These are phyloP conservation scores for Elongisporangium undulatum DNA, from an alignment of 352 stramenopile species.

Conservation along the genomic window DNA sequence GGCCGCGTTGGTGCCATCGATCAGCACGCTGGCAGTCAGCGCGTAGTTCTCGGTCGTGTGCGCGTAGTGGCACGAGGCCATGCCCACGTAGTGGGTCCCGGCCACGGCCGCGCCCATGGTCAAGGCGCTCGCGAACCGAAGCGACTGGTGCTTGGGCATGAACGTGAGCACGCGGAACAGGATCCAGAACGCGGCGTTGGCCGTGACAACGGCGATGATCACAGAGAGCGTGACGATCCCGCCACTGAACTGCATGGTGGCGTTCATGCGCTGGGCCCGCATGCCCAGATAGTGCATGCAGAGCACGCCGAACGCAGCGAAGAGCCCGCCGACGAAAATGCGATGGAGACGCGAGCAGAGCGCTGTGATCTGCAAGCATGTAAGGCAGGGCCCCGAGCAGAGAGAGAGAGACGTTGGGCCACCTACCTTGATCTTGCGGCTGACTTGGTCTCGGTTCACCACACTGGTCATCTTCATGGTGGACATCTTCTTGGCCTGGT, in stretches of 20 bases:
- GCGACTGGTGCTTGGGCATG: conserved; percentile 32
- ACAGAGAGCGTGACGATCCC: conserved; percentile 40
- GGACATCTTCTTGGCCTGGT: conserved; percentile 27
- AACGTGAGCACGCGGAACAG: conserved; percentile 62
- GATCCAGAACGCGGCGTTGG: conserved; percentile 64
- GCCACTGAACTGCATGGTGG: conserved; percentile 26
- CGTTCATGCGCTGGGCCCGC: conserved; percentile 43
- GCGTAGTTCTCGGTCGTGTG: conserved; percentile 26
- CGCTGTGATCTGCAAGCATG: conserved; percentile 48
- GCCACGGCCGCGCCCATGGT: conserved; percentile 60
- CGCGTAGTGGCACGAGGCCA: conserved; percentile 34
- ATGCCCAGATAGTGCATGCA: conserved; percentile 73
- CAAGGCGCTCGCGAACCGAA: conserved; percentile 45
- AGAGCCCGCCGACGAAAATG: conserved; percentile 45
- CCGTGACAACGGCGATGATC: conserved; percentile 47
- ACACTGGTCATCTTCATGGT: conserved; percentile 33
- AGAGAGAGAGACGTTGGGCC: no score
- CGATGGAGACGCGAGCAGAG: conserved; percentile 51
- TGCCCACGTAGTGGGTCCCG: conserved; percentile 49
- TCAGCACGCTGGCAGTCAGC: conserved; percentile 19
- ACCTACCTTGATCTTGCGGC: conserved; percentile 28
- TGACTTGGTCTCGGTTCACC: conserved; percentile 25
- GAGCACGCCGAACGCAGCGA: conserved; percentile 49
- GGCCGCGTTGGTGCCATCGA: conserved; percentile 24
- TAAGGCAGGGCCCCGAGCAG: no score